Conservation (phyloP, 148 eudicot genomes). For the Cornus suecica region DNA sequence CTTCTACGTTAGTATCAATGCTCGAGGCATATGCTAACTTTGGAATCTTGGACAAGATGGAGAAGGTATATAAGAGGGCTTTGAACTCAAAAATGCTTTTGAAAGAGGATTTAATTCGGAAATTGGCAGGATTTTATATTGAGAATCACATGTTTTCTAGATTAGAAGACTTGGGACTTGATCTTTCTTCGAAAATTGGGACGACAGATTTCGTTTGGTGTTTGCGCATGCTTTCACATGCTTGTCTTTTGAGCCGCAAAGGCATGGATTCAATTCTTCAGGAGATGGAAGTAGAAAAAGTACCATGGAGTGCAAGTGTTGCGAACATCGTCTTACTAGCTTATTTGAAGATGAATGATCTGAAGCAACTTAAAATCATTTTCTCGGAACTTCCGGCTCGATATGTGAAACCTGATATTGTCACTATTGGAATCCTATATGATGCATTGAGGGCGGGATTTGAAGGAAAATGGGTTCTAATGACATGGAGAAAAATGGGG, state of each 20-base stretch:
- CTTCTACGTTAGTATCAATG: slow-evolving; percentile 39
- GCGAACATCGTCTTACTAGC: slow-evolving; percentile 29
- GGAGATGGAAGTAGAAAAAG: slow-evolving; percentile 28
- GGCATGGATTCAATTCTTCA: slow-evolving; percentile 33
- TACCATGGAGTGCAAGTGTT: slow-evolving; percentile 35
- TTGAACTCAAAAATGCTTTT: slow-evolving; percentile 21
- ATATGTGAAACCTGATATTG: slow-evolving; percentile 40
- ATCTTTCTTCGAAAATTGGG: slow-evolving; percentile 30
- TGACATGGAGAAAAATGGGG: slow-evolving; percentile 31
- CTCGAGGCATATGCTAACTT: slow-evolving; percentile 43
- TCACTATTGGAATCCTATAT: slow-evolving; percentile 34
- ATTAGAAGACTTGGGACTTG: slow-evolving; percentile 33
- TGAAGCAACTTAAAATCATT: slow-evolving; percentile 23
- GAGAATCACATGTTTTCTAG: slow-evolving; percentile 40
- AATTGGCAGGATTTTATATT: slow-evolving; percentile 37
- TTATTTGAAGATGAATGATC: slow-evolving; percentile 34
- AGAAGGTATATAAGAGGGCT: slow-evolving; percentile 23
- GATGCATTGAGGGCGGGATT: slow-evolving; percentile 30
- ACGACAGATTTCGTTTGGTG: slow-evolving; percentile 35
- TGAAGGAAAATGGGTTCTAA: slow-evolving; percentile 24
- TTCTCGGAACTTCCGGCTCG: slow-evolving; percentile 22
- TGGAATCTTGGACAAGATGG: slow-evolving; percentile 42
- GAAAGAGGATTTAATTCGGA: slow-evolving; percentile 33
- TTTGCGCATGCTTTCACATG: slow-evolving; percentile 31
- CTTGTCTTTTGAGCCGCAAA: slow-evolving; percentile 30